Evolutionary conservation across 257 asterid species (phyloP).

Genomic region (Solanum stenotomum): DNA sequence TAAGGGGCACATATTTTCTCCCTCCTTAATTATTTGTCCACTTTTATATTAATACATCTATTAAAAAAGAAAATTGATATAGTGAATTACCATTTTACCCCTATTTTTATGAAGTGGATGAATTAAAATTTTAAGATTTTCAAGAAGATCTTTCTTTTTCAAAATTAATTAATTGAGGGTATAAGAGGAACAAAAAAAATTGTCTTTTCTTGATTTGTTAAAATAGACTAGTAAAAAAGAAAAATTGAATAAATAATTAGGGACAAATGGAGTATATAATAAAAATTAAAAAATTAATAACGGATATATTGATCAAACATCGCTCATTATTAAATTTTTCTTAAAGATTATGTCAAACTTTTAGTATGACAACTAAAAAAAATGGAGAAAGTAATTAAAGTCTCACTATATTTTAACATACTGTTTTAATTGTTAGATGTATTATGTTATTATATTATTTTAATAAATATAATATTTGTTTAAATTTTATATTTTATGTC

Average conservation of each 20-base stretch:
- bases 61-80: too few relatives aligned
- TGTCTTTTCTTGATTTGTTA: too few relatives aligned
- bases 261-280: too few relatives aligned
- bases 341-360: background rate
- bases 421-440: background rate
- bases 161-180: too few relatives aligned
- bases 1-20: background rate
- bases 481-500: background rate
- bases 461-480: background rate
- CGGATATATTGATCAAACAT: background rate
- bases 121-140: too few relatives aligned
- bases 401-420: background rate
- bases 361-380: background rate
- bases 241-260: background rate
- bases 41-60: rapidly evolving
- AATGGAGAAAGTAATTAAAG: background rate
- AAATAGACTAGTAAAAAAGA: too few relatives aligned
- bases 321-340: background rate
- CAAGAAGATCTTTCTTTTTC: background rate
- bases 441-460: background rate
- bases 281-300: too few relatives aligned
- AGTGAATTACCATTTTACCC: too few relatives aligned
- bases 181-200: too few relatives aligned
- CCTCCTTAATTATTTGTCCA: rapidly evolving
- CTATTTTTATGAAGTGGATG: too few relatives aligned